Evolutionary conservation across 495 filamentous ascomycete species (phyloP), one percentile per base, ranked within the genome.

Genomic region (Cryomyces minteri): DNA sequence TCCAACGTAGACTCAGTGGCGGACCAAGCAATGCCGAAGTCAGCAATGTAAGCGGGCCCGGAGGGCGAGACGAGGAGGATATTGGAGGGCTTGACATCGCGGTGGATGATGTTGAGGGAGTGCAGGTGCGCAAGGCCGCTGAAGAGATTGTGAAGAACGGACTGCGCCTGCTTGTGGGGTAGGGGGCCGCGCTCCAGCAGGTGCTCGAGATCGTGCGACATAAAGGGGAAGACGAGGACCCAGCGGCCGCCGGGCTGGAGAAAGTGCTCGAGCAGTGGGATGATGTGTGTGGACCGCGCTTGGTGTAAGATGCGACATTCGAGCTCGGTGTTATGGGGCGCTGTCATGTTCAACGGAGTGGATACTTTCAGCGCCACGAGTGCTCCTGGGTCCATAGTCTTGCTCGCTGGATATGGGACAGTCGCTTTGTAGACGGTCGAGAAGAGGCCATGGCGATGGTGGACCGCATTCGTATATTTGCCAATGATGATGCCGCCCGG

Each of bases 11-110:
- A 45, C 31, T 78, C 79, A 2, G 63, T 57, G 6, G 79, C 73
- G 48, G 78, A 74, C 82, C 82, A 95, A 6, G 88, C 74, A 34
- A 88, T 88, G 18, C 90, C 90, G 64, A 98, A 96, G 62, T 98
- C 90, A 11, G 81, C 75, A 14, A 98, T 66, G 42, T 76, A 79
- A 4, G 82, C 82, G 1, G 81, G 77, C 2, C 83, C 80, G n/a
- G 67, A 58, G 0, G 69, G 63, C 1, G 76, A 74, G 36, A 71
- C 60, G 48, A 96, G 69, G 34, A 96, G 66, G 42, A 98, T 73
- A 51, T 94, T 92, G 2, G 84, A 80, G 5, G 90, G 88, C 57
- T 98, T 98, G 56, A 98, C 68, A 55, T 98, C 90, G 31, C 90
- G 77, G 60, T 98, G 90, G 51, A 96, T 79, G 43, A 98, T 84